Percentiles rank a stretch among this genome's conserved stretches.
Conservation (phyloP, 2,329 filamentous ascomycete genomes). For the Hawksworthiomyces lignivorus region DNA sequence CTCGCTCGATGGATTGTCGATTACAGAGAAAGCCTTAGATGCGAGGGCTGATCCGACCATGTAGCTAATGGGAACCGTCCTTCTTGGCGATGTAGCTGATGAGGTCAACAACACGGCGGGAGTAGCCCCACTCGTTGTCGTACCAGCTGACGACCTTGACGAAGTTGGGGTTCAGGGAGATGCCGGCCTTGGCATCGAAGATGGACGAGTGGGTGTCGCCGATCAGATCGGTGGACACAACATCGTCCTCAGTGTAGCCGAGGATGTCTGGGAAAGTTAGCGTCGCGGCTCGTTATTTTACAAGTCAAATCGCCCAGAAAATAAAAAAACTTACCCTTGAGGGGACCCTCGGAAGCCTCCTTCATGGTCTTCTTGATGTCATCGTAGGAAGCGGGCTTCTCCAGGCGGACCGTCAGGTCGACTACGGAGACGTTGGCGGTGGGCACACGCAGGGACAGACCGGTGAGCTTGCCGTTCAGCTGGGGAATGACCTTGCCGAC, state of each 20-base stretch:
- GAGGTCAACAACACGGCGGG: slow-evolving; percentile 85
- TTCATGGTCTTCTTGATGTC: slow-evolving; percentile 91
- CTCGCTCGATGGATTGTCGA: too few relatives aligned
- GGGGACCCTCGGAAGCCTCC: slow-evolving; percentile 71
- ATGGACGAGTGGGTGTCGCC: slow-evolving; percentile 92
- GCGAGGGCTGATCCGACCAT: slow-evolving; percentile 8
- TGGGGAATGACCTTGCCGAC: slow-evolving; percentile 99
- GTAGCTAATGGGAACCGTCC: slow-evolving; percentile 48
- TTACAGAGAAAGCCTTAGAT: slow-evolving; percentile 5
- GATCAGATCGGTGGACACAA: slow-evolving; percentile 91
- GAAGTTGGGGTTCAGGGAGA: slow-evolving; percentile 96
- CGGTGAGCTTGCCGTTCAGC: slow-evolving; percentile 98
- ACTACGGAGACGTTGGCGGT: slow-evolving; percentile 99
- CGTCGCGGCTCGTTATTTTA: too few relatives aligned
- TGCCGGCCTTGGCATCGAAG: slow-evolving; percentile 99
- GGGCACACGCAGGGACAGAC: slow-evolving; percentile 99
- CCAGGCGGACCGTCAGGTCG: slow-evolving; percentile 86
- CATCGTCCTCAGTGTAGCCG: slow-evolving; percentile 91
- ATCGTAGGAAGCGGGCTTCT: slow-evolving; percentile 83
- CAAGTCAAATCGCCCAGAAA: too few relatives aligned
- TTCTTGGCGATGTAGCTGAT: slow-evolving; percentile 71
- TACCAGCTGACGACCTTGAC: slow-evolving; percentile 98
- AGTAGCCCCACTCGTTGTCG: slow-evolving; percentile 99
- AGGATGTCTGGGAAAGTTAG: slow-evolving; percentile 59
- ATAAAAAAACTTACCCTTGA: slow-evolving; percentile 64